phyloP scores from a whole-genome alignment of 768 basidiomycete genomes.

The Lyophyllum decastes region DNA sequence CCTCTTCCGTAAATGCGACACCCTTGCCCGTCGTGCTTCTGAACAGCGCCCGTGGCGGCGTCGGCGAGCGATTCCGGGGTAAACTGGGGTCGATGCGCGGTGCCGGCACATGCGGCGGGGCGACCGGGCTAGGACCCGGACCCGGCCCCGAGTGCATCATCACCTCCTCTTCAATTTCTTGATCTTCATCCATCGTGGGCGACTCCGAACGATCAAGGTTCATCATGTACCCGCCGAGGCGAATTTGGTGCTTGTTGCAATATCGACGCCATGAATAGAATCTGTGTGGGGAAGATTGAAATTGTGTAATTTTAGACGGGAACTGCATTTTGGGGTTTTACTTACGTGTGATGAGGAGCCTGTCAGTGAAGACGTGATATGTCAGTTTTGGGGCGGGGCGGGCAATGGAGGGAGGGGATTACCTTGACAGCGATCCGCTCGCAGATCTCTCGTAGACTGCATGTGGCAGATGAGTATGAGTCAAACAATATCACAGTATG shows the following conservation, averaged over 20 bases:
- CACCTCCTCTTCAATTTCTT: constrained; percentile 44
- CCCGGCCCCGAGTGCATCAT: constrained; percentile 34
- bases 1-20: constrained; percentile 85
- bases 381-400: neutral
- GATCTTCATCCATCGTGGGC: constrained; percentile 43
- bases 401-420: constrained; percentile 6
- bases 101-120: constrained; percentile 36
- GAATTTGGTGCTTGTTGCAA: constrained; percentile 91
- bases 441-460: constrained; percentile 79
- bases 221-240: constrained; percentile 86
- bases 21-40: constrained; percentile 89
- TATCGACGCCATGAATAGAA: constrained; percentile 92
- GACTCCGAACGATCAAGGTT: constrained; percentile 53
- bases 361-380: constrained; percentile 23
- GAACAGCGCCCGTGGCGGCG: constrained; percentile 77
- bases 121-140: constrained; percentile 33
- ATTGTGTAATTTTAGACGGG: neutral
- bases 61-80: constrained; percentile 70
- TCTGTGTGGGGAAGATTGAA: constrained; percentile 33
- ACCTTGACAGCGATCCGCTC: constrained; percentile 86
- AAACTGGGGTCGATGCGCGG: constrained; percentile 19
- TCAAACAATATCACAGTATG: neutral
- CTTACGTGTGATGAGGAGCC: constrained; percentile 90
- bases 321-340: neutral
- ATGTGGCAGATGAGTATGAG: constrained; percentile 1